Base-by-base conservation (phyloP, 2,329 filamentous ascomycete genomes). In the Epichloe scottii region DNA sequence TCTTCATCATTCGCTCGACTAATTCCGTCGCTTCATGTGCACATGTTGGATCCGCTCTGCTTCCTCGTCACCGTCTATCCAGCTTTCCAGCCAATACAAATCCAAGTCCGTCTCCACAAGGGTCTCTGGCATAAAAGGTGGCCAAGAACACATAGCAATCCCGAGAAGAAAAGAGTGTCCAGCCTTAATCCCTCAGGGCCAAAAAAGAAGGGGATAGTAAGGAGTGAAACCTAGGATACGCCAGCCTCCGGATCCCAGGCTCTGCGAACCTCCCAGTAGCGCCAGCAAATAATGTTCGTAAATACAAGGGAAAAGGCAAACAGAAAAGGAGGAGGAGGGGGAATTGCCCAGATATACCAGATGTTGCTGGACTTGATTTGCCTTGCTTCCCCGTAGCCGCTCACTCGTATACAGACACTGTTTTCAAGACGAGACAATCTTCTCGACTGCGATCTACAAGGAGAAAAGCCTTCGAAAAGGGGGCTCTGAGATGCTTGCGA, bases 31-130 rank as follows among this genome's bases (percentile, higher is more conserved):
- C 21, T 40, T 49, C 47, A 30, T 46, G 33, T 39, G 17, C 38
- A 34, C 41, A 40, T n/a, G 14, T 19, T 35, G 12, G 12, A 44
- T 17, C 12, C n/a, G 30, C 39, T 35, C 51, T 17, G n/a, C 10
- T 34, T 43, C 21, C 39, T 38, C 35, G 7, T 43, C 51, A 34
- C 15, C 44, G 33, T 50, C 51, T 53, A 53, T 53, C 35, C 30
- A 37, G 48, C 51, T 53, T 48, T 44, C 17, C 51, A 53, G 48
- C 51, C 44, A 48, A 50, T 26, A 47, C 39, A 52, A 53, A 53
- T 48, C 48, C 48, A 50, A 50, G 38, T 53, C 51, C 17, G 21
- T 50, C 33, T 48, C 21, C 48, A 48, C 43, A 35, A n/a, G 23
- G 39, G 19, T 40, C n/a, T 39, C 35, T 26, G 33, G 47, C 23